These are phyloP conservation scores for Botrytis elliptica DNA, from an alignment of 2,329 filamentous ascomycete genomes.

Conservation along the genomic window DNA sequence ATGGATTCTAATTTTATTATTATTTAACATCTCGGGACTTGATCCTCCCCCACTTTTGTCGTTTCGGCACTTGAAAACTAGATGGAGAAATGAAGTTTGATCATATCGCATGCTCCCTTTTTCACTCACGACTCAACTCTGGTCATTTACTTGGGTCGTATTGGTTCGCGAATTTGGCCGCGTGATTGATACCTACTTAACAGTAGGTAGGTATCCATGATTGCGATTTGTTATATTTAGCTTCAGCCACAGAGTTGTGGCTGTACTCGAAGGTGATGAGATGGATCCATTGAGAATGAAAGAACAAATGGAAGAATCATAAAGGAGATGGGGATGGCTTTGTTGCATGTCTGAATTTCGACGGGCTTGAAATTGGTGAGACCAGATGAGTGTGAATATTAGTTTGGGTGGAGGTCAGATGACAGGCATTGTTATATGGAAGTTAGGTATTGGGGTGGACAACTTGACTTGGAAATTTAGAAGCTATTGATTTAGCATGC, in stretches of 20 bases:
- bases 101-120: constrained; percentile 1
- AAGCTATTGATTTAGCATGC: background rate
- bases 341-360: constrained; percentile 9
- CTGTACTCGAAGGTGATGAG: background rate
- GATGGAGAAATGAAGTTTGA: background rate
- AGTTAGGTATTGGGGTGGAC: background rate
- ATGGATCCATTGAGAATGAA: background rate
- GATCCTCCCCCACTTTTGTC: background rate
- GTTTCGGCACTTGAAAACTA: background rate
- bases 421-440: background rate
- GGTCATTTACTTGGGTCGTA: background rate
- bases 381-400: background rate
- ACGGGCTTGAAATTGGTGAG: constrained; percentile 3
- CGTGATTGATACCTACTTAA: background rate
- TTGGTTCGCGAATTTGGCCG: constrained; percentile 6
- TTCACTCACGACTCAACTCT: background rate
- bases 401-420: background rate
- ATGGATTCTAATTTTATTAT: background rate
- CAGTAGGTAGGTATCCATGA: background rate
- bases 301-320: constrained; percentile 1
- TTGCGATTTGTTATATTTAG: background rate
- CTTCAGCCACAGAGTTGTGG: constrained; percentile 9
- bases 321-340: background rate
- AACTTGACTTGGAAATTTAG: background rate
- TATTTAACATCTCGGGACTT: background rate